Evolutionary conservation across 2,329 filamentous ascomycete species (phyloP).

Genomic region (Hansfordia pulvinata): DNA sequence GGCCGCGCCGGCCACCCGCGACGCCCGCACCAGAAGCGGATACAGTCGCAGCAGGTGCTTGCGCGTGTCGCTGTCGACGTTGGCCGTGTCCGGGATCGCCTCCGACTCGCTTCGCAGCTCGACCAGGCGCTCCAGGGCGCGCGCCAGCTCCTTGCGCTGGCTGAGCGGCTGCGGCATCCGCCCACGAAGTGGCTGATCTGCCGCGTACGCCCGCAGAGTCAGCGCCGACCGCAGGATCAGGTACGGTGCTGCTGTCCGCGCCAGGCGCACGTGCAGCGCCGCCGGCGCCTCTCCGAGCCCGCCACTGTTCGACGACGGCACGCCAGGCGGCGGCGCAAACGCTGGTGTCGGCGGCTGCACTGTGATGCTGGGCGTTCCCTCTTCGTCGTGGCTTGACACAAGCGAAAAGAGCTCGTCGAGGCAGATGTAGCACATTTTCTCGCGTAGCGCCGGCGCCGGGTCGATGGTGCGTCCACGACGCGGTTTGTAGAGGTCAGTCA

Average conservation of each 20-base stretch:
- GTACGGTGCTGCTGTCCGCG: conserved; percentile 64
- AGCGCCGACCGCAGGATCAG: conserved; percentile 72
- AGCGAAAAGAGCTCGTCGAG: conserved; percentile 67
- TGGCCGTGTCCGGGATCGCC: conserved; percentile 46
- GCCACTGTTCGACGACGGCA: conserved; percentile 7
- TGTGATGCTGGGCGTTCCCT: conserved; percentile 19
- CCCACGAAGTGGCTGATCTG: conserved; percentile 81
- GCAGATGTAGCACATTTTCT: conserved; percentile 66
- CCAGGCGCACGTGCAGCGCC: conserved; percentile 42
- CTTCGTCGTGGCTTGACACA: conserved; percentile 35
- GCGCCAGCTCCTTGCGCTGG: conserved; percentile 65
- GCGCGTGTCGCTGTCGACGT: conserved; percentile 41
- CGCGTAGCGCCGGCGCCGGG: conserved; percentile 48
- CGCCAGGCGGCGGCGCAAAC: conserved; percentile 17
- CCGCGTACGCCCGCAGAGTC: conserved; percentile 71
- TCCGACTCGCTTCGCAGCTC: conserved; percentile 54
- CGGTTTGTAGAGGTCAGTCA: conserved; percentile 48
- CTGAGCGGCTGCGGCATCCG: conserved; percentile 77
- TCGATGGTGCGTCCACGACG: conserved; percentile 63
- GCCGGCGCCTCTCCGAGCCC: conserved; percentile 13
- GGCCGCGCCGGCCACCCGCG: conserved; percentile 44
- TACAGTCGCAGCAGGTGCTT: conserved; percentile 75
- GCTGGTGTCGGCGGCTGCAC: conserved; percentile 30
- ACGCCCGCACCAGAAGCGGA: conserved; percentile 56
- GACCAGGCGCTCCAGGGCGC: conserved; percentile 54